Evolutionary conservation across 179 eudicot species (phyloP).

Genomic region (Pouteria campechiana): DNA sequence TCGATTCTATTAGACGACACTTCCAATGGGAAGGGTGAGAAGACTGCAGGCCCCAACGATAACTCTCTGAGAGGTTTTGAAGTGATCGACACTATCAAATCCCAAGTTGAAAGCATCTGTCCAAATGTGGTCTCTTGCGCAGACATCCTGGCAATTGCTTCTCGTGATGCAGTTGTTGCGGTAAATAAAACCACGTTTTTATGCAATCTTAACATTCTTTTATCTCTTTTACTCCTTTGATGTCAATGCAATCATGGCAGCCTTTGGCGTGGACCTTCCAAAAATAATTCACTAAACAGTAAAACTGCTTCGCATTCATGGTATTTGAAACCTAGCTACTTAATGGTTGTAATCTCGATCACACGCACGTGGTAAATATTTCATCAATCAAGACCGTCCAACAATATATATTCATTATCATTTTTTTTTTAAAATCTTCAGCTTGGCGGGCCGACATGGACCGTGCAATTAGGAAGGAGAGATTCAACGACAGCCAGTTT

Average conservation of each 20-base stretch:
- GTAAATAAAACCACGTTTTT: conserved; percentile 10
- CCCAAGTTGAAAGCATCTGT: conserved; percentile 26
- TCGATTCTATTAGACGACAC: conserved; percentile 37
- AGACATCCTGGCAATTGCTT: conserved; percentile 34
- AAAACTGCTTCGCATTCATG: too few species aligned
- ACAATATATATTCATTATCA: background rate
- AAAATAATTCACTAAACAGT: too few species aligned
- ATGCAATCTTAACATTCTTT: background rate
- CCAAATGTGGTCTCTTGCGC: conserved; percentile 50
- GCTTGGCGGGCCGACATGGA: conserved; percentile 37
- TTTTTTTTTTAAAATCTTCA: conserved; percentile 1
- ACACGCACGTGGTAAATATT: too few species aligned
- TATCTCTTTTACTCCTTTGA: background rate
- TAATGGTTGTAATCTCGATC: too few species aligned
- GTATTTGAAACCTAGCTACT: too few species aligned
- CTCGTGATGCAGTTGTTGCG: conserved; percentile 31
- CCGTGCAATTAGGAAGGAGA: conserved; percentile 33
- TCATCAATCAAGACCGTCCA: background rate
- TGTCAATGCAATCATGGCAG: background rate
- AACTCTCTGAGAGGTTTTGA: conserved; percentile 33
- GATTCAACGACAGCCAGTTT: conserved; percentile 38
- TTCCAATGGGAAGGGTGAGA: conserved; percentile 29
- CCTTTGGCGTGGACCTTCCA: background rate
- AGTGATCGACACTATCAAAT: conserved; percentile 32
- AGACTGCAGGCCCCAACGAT: conserved; percentile 22